These are phyloP conservation scores for Lunularia cruciata DNA, from an alignment of 225 moss, liverwort and hornwort species.

Conservation along the genomic window DNA sequence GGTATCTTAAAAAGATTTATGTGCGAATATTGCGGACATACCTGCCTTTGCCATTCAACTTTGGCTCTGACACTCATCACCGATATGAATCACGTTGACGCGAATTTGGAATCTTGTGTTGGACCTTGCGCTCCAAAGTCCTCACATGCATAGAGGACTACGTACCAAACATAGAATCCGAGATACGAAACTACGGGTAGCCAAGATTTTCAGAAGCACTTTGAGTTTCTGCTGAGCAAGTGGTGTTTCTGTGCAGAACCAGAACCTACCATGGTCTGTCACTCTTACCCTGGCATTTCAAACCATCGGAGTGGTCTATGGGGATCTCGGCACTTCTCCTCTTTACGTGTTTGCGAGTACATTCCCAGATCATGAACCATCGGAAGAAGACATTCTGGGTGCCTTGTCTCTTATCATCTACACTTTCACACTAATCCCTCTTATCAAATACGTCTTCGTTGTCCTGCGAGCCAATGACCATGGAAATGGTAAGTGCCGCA, in stretches of 20 bases:
- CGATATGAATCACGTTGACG: too few relatives aligned
- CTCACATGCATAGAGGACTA: too few relatives aligned
- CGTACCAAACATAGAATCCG: too few relatives aligned
- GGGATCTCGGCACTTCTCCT: conserved; percentile 85
- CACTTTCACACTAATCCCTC: conserved; percentile 69
- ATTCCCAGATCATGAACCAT: conserved; percentile 35
- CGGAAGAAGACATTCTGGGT: conserved; percentile 53
- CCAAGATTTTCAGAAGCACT: too few relatives aligned
- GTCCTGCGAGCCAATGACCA: conserved; percentile 50
- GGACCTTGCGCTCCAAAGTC: too few relatives aligned
- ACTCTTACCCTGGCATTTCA: conserved; percentile 68
- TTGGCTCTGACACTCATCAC: too few relatives aligned
- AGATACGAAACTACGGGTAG: too few relatives aligned
- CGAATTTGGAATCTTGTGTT: too few relatives aligned
- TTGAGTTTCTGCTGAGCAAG: too few relatives aligned
- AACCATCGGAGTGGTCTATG: conserved; percentile 87
- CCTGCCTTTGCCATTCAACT: too few relatives aligned
- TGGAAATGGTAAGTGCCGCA: conserved; percentile 54
- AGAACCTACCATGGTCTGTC: conserved; percentile 42
- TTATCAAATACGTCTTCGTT: conserved; percentile 55
- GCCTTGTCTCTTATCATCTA: conserved; percentile 81
- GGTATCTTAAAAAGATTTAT: too few relatives aligned
- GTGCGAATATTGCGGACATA: too few relatives aligned
- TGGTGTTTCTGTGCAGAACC: conserved; percentile 33
- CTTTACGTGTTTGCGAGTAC: conserved; percentile 81